phyloP scores from a whole-genome alignment of 2,329 filamentous ascomycete genomes.

The Cladosporium austrohemisphaericum region DNA sequence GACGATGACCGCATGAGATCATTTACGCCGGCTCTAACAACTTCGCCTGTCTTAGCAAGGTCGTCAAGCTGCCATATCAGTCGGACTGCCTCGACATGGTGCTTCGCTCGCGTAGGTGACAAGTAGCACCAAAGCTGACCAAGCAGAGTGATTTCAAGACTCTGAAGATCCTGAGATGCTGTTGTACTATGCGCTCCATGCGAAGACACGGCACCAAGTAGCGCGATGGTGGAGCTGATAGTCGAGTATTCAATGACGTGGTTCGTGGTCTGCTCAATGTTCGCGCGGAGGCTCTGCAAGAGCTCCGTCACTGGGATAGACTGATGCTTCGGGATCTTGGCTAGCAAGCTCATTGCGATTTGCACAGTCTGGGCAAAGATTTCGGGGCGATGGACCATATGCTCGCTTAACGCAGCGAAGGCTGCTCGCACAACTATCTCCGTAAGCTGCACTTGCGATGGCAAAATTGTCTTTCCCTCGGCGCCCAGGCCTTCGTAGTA shows the following conservation, averaged over 20 bases:
- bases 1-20: constrained; percentile 12
- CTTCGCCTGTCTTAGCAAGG: constrained; percentile 19
- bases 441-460: background rate
- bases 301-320: background rate
- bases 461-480: background rate
- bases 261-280: background rate
- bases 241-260: background rate
- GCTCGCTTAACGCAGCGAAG: background rate
- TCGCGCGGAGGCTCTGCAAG: background rate
- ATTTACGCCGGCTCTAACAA: constrained; percentile 17
- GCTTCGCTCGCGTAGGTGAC: constrained; percentile 79
- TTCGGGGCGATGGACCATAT: background rate
- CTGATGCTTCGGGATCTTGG: background rate
- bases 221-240: background rate
- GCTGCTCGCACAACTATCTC: background rate
- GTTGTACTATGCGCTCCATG: background rate
- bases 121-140: constrained; percentile 51
- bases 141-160: constrained; percentile 1
- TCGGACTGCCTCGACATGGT: constrained; percentile 87
- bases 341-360: background rate
- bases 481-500: background rate
- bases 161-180: background rate
- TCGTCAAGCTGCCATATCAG: constrained; percentile 79
- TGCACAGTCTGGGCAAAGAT: constrained; percentile 1
- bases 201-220: background rate